Base-by-base conservation (phyloP, 1,284 basidiomycete species). In the Rhodotorula sp. region DNA sequence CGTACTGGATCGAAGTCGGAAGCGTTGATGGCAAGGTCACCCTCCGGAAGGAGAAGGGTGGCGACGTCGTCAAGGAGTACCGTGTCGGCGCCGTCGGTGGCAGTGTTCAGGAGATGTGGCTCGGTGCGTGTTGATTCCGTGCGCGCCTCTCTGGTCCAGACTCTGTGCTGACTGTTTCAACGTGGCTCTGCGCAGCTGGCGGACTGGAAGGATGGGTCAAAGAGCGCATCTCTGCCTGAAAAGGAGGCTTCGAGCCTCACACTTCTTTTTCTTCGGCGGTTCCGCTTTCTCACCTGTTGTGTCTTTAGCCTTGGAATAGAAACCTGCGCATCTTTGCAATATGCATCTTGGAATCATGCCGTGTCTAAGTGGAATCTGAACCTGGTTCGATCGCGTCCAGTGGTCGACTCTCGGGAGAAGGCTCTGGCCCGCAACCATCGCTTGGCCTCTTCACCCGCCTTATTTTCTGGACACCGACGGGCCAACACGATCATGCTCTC, bases 101-200 rank as follows among this genome's bases (percentile, higher is more conserved):
- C 58, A 95, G 92, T 80, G 94, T 97, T 64, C 94, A 97, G 83
- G 94, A 97, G 82, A 84, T 97, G 63, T 85, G 84, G 83, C 81
- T 84, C 39, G 75, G 75, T 76, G 62, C 66, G 75, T 68, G 31
- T 47, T 48, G 20, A 23, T n/a, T 5, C 10, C 12, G 26, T 39
- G 2, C 3, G 3, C 34, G 29, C 29, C 29, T 29, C 29, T 29
- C 29, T 29, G 15, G 4, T 48, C 14, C 18, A 48, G 18, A 43
- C 3, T 51, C 20, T 31, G 7, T 23, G 6, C 49, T 52, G 26
- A 60, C 57, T 3, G 29, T 16, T 26, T 12, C 15, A 18, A 7
- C 18, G 10, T 34, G 5, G 1, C 10, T 52, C 5, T 43, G 15
- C 21, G 31, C 68, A 77, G 84, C 84, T 46, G 84, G 85, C 6